Evolutionary conservation across 2,329 filamentous ascomycete species (phyloP).

Genomic region (Trichoderma gracile): DNA sequence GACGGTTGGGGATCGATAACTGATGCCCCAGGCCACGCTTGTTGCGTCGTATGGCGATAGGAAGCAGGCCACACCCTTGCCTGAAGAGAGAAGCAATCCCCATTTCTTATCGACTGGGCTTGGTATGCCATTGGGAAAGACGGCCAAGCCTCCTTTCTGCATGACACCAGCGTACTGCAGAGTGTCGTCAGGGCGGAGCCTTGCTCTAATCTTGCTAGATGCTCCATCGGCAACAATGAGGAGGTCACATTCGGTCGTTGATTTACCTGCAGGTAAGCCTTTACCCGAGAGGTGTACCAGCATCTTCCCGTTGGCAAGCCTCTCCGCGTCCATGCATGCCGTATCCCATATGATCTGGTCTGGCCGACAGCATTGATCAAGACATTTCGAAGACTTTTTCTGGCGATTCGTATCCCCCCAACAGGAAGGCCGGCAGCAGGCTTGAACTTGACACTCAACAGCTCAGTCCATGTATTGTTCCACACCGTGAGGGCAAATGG

Average conservation of each 20-base stretch:
- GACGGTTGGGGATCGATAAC: slow-evolving; percentile 30
- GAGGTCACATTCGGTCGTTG: slow-evolving; percentile 41
- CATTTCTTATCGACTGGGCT: slow-evolving; percentile 41
- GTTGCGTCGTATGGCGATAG: slow-evolving; percentile 46
- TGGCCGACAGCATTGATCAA: not conserved
- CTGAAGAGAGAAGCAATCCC: slow-evolving; percentile 42
- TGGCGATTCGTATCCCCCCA: not conserved
- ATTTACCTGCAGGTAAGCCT: not conserved
- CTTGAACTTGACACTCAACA: not conserved
- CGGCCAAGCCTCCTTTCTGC: slow-evolving; percentile 42
- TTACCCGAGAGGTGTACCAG: slow-evolving; percentile 28
- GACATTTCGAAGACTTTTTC: not conserved
- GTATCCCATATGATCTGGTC: slow-evolving; percentile 8
- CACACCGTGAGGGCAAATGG: not conserved
- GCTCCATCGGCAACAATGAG: slow-evolving; percentile 50
- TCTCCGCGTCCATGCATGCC: slow-evolving; percentile 31
- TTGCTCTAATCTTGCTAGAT: slow-evolving; percentile 43
- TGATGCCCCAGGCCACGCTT: slow-evolving; percentile 47
- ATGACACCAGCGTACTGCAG: slow-evolving; percentile 45
- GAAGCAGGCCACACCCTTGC: slow-evolving; percentile 45
- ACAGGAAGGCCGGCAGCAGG: slow-evolving; percentile 1
- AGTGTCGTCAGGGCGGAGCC: slow-evolving; percentile 42
- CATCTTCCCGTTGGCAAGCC: slow-evolving; percentile 31
- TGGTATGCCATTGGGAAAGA: slow-evolving; percentile 40
- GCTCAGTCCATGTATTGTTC: not conserved